These are phyloP conservation scores for Phyllosticta citriasiana DNA, from an alignment of 2,329 filamentous ascomycete species.

Conservation along the genomic window DNA sequence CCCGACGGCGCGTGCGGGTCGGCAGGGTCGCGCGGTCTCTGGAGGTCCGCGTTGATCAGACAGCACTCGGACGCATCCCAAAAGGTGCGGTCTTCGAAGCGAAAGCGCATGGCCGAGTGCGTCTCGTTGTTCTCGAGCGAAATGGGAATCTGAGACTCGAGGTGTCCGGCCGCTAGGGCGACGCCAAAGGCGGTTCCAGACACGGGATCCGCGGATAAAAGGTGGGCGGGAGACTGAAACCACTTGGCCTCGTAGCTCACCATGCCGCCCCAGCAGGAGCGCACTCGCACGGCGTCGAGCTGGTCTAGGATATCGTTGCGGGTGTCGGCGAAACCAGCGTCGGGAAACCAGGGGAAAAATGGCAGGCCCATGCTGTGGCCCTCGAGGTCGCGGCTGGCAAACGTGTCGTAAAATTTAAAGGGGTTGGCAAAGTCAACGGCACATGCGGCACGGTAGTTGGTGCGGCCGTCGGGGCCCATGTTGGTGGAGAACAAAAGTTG, in stretches of 20 bases:
- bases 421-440: slow-evolving; percentile 61
- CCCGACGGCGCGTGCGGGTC: slow-evolving; percentile 29
- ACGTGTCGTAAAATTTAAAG: slow-evolving; percentile 63
- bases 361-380: slow-evolving; percentile 54
- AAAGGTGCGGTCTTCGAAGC: slow-evolving; percentile 32
- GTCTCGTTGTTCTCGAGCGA: slow-evolving; percentile 7
- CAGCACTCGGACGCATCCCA: slow-evolving; percentile 42
- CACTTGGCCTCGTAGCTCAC: slow-evolving; percentile 54
- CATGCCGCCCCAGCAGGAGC: slow-evolving; percentile 71
- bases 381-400: slow-evolving; percentile 58
- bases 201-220: slow-evolving; percentile 3
- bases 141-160: slow-evolving; percentile 9
- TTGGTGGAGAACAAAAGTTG: slow-evolving; percentile 57
- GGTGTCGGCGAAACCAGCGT: slow-evolving; percentile 39
- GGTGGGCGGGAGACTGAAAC: slow-evolving; percentile 34
- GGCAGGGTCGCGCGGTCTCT: slow-evolving; percentile 17
- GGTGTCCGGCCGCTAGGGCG: slow-evolving; percentile 4
- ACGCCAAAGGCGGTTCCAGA: slow-evolving; percentile 8
- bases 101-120: slow-evolving; percentile 33
- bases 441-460: slow-evolving; percentile 56
- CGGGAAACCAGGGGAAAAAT: slow-evolving; percentile 58
- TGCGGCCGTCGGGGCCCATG: slow-evolving; percentile 39
- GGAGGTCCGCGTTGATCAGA: slow-evolving; percentile 37
- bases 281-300: slow-evolving; percentile 56
- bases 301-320: slow-evolving; percentile 53